Percentiles rank a stretch among this genome's conserved stretches.
Conservation (phyloP, 305 asterid species). For the Fraxinus baroniana region DNA sequence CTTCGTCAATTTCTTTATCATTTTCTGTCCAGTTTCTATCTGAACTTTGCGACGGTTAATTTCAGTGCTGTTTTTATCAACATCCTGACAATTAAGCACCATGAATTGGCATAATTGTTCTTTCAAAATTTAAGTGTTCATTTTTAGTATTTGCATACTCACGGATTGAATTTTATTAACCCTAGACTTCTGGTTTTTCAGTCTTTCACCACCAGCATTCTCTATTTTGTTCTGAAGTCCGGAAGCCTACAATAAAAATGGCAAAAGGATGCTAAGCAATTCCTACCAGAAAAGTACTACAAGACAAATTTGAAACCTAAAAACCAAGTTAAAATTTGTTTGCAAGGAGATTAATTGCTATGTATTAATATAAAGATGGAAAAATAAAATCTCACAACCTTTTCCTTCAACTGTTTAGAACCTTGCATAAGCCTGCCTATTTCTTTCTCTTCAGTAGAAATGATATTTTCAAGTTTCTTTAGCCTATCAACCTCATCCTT, state of each 20-base stretch:
- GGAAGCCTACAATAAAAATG: conserved; percentile 49
- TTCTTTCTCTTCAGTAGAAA: conserved; percentile 77
- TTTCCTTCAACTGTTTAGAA: conserved; percentile 76
- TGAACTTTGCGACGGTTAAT: conserved; percentile 83
- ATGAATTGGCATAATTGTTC: conserved; percentile 5
- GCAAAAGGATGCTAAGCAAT: neutral
- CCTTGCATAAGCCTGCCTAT: conserved; percentile 65
- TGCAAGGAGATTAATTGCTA: neutral
- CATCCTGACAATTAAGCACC: conserved; percentile 50
- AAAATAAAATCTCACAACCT: conserved; percentile 41
- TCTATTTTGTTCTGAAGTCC: conserved; percentile 90
- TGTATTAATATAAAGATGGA: conserved; percentile 2
- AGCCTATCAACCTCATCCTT: conserved; percentile 69
- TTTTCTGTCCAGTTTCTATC: conserved; percentile 81
- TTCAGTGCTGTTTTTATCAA: conserved; percentile 74
- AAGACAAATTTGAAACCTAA: neutral
- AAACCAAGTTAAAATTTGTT: neutral
- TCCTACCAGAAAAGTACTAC: neutral
- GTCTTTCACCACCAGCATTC: conserved; percentile 90
- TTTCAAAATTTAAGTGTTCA: conserved; percentile 1
- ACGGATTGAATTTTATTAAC: conserved; percentile 77
- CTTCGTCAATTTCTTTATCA: conserved; percentile 64
- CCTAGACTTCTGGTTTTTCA: conserved; percentile 69
- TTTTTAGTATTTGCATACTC: conserved; percentile 37
- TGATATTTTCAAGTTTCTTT: conserved; percentile 53